Conservation (phyloP, 768 basidiomycete genomes). For the Kwoniella sp. region DNA sequence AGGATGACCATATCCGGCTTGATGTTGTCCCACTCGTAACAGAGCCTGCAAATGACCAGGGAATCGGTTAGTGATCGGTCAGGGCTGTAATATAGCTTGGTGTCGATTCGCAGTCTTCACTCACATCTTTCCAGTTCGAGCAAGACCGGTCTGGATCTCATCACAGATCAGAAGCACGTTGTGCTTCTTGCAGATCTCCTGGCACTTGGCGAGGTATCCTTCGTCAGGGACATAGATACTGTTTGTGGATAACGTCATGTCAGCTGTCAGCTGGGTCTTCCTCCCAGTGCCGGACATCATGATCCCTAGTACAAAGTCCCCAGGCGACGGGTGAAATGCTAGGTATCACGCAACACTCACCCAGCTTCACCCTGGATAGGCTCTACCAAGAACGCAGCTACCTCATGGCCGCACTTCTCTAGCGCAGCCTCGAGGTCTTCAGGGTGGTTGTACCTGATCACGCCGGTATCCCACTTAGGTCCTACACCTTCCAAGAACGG, state of each 20-base stretch:
- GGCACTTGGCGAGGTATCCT: constrained; percentile 78
- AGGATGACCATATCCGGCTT: constrained; percentile 89
- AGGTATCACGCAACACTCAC: too few relatives aligned
- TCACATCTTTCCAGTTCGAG: constrained; percentile 85
- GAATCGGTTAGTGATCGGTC: too few relatives aligned
- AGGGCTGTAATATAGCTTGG: too few relatives aligned
- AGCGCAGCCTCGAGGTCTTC: constrained; percentile 81
- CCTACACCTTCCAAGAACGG: constrained; percentile 86
- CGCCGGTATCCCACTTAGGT: constrained; percentile 64
- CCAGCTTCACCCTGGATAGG: constrained; percentile 99
- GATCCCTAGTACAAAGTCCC: too few relatives aligned
- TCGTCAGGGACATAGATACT: constrained; percentile 89
- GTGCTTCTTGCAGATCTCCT: constrained; percentile 83
- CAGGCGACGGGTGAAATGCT: too few relatives aligned
- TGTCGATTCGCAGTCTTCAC: too few relatives aligned
- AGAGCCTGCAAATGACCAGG: too few relatives aligned
- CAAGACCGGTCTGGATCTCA: constrained; percentile 97
- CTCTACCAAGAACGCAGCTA: constrained; percentile 92
- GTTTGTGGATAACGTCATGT: neutral
- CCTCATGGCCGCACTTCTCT: constrained; percentile 73
- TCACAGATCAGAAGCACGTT: constrained; percentile 96
- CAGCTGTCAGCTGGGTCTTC: neutral
- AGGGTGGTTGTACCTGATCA: constrained; percentile 80
- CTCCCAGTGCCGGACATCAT: too few relatives aligned
- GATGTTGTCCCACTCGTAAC: constrained; percentile 80